These are phyloP conservation scores for Colletotrichum trifolii DNA, from an alignment of 2,329 filamentous ascomycete species.

Conservation along the genomic window DNA sequence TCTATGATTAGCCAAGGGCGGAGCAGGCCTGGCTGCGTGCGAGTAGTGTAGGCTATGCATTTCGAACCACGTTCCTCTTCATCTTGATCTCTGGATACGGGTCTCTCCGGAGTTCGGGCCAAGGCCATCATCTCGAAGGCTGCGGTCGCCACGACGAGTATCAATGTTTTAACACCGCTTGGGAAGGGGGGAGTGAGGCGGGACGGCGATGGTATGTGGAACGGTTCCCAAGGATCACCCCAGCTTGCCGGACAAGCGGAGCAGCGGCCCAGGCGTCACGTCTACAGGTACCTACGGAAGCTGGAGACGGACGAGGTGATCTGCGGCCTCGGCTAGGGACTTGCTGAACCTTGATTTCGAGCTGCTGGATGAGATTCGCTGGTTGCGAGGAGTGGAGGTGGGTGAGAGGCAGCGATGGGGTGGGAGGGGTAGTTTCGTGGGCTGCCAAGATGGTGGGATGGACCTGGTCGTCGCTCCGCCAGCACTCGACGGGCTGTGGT, in stretches of 20 bases:
- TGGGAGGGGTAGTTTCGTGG: conserved; percentile 6
- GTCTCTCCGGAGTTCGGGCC: conserved; percentile 13
- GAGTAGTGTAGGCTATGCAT: neutral
- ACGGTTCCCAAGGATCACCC: neutral
- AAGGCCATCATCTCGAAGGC: conserved; percentile 2
- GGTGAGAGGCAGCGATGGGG: neutral
- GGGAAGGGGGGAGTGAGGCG: too few relatives aligned
- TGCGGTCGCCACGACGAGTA: neutral
- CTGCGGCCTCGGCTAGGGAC: conserved; percentile 14
- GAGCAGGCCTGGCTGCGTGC: neutral
- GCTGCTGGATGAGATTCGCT: neutral
- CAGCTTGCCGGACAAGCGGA: conserved; percentile 3
- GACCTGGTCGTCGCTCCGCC: conserved; percentile 2
- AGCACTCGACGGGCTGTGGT: neutral
- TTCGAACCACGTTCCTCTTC: conserved; percentile 1
- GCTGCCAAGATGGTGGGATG: conserved; percentile 11
- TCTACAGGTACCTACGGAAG: neutral
- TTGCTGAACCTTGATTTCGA: conserved; percentile 15
- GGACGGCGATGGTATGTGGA: too few relatives aligned
- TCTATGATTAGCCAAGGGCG: conserved; percentile 3
- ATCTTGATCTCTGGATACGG: neutral
- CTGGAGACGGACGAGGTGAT: conserved; percentile 10
- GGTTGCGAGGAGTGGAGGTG: neutral
- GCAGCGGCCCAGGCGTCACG: conserved; percentile 9
- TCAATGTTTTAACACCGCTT: too few relatives aligned